These are phyloP conservation scores for Boletus edulis DNA, from an alignment of 768 basidiomycete genomes.

Conservation along the genomic window DNA sequence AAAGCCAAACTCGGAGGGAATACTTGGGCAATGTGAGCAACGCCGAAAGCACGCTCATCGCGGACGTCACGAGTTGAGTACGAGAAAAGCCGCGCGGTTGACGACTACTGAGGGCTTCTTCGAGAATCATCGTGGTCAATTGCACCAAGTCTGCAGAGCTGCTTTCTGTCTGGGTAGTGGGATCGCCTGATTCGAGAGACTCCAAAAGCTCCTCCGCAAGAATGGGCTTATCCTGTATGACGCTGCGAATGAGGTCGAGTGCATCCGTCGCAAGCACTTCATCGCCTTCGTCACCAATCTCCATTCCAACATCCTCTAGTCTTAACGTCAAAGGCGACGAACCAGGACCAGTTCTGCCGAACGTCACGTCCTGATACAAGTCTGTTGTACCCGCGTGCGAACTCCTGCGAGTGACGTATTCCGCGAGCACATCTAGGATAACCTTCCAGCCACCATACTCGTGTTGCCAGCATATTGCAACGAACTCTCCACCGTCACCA, in stretches of 20 bases:
- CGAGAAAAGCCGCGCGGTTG: slow-evolving; percentile 43
- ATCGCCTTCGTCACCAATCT: slow-evolving; percentile 58
- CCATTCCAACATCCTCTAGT: slow-evolving; percentile 72
- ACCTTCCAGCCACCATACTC: slow-evolving; percentile 86
- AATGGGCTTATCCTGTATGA: slow-evolving; percentile 67
- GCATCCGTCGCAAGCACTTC: slow-evolving; percentile 67
- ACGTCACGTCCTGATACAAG: slow-evolving; percentile 52
- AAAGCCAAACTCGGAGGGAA: slow-evolving; percentile 86
- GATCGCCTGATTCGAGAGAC: slow-evolving; percentile 47
- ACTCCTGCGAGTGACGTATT: slow-evolving; percentile 64
- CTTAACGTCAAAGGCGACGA: slow-evolving; percentile 43
- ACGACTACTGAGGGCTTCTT: slow-evolving; percentile 65
- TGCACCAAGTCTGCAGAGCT: slow-evolving; percentile 73
- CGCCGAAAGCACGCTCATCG: slow-evolving; percentile 78
- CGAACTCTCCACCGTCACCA: slow-evolving; percentile 59
- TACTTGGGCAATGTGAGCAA: slow-evolving; percentile 71
- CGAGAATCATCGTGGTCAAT: slow-evolving; percentile 76
- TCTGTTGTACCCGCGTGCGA: slow-evolving; percentile 38
- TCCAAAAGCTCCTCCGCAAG: slow-evolving; percentile 66
- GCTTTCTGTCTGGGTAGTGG: slow-evolving; percentile 43
- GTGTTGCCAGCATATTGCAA: slow-evolving; percentile 78
- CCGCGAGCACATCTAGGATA: slow-evolving; percentile 75
- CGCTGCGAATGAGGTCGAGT: slow-evolving; percentile 75
- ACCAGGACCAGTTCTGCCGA: slow-evolving; percentile 42
- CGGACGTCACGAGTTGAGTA: slow-evolving; percentile 69